phyloP scores from a whole-genome alignment of 1,284 basidiomycete species.

The Macrocybe sp. region DNA sequence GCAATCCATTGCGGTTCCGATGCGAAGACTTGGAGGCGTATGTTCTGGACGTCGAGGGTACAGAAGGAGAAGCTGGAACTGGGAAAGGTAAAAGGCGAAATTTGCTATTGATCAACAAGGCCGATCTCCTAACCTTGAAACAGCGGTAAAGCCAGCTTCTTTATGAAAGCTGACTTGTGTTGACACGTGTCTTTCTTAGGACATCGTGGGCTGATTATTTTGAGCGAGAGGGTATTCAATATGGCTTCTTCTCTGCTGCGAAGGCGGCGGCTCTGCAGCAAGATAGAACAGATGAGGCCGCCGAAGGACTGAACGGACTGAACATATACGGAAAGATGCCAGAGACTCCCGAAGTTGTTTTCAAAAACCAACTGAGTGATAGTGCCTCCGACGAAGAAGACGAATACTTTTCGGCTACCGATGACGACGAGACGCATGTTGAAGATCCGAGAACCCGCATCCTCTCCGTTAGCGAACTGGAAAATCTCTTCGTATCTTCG shows the following conservation, averaged over 20 bases:
- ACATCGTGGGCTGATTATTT: conserved; percentile 91
- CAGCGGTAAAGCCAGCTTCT: conserved; percentile 63
- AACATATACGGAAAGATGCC: conserved; percentile 19
- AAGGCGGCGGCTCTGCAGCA: conserved; percentile 85
- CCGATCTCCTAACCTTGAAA: conserved; percentile 84
- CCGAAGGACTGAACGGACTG: conserved; percentile 22
- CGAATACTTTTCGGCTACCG: conserved; percentile 43
- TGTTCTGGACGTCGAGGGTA: conserved; percentile 73
- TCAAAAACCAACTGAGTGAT: conserved; percentile 20
- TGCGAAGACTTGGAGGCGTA: conserved; percentile 92
- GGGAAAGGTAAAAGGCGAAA: conserved; percentile 72
- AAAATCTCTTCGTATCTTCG: conserved; percentile 74
- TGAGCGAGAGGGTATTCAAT: conserved; percentile 74
- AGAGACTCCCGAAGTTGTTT: conserved; percentile 17
- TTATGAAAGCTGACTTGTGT: neutral
- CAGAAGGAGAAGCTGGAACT: conserved; percentile 73
- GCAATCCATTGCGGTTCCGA: conserved; percentile 88
- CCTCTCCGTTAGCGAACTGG: conserved; percentile 85
- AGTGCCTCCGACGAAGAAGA: conserved; percentile 28
- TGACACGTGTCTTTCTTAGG: conserved; percentile 11
- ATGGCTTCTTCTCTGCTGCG: conserved; percentile 95
- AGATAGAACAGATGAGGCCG: conserved; percentile 53
- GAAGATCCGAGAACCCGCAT: conserved; percentile 75
- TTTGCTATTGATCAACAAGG: conserved; percentile 93
- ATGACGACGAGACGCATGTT: conserved; percentile 52